These are phyloP conservation scores for Alternaria conjuncta DNA, from an alignment of 2,329 filamentous ascomycete genomes.

Conservation along the genomic window DNA sequence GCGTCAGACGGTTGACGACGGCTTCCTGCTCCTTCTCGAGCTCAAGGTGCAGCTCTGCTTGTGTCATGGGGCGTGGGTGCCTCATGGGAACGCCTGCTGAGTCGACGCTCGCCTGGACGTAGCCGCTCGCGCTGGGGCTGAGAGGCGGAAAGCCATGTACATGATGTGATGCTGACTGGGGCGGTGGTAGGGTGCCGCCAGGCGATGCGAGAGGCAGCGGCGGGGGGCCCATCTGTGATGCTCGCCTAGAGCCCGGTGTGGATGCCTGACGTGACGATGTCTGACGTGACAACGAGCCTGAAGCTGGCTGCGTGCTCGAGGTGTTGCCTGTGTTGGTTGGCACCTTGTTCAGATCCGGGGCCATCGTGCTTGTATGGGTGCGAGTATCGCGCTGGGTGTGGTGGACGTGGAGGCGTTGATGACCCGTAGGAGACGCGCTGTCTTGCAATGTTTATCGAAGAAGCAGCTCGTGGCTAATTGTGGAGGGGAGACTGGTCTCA, in stretches of 20 bases:
- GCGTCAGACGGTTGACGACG: conserved; percentile 90
- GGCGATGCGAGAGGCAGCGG: conserved; percentile 51
- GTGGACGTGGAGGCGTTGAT: neutral
- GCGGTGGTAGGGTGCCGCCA: conserved; percentile 34
- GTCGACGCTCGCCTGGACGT: conserved; percentile 34
- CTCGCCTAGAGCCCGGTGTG: conserved; percentile 29
- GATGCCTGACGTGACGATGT: conserved; percentile 32
- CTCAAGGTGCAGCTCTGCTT: conserved; percentile 85
- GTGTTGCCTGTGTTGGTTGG: conserved; percentile 29
- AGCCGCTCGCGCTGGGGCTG: conserved; percentile 39
- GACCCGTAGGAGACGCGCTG: neutral
- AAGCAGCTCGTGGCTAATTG: conserved; percentile 3
- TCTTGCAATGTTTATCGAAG: neutral
- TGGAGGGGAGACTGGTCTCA: conserved; percentile 10
- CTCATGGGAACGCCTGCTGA: conserved; percentile 71
- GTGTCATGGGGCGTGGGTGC: conserved; percentile 85
- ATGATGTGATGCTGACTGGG: conserved; percentile 30
- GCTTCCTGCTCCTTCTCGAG: conserved; percentile 96
- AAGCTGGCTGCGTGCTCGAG: conserved; percentile 29
- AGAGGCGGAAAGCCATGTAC: conserved; percentile 45
- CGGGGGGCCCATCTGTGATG: conserved; percentile 54
- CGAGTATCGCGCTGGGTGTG: conserved; percentile 9
- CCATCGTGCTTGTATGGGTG: conserved; percentile 45
- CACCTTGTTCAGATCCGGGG: conserved; percentile 57
- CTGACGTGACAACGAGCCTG: conserved; percentile 33